These are phyloP conservation scores for Crithidia brevicula DNA, from an alignment of 208 protist genomes.

Conservation along the genomic window DNA sequence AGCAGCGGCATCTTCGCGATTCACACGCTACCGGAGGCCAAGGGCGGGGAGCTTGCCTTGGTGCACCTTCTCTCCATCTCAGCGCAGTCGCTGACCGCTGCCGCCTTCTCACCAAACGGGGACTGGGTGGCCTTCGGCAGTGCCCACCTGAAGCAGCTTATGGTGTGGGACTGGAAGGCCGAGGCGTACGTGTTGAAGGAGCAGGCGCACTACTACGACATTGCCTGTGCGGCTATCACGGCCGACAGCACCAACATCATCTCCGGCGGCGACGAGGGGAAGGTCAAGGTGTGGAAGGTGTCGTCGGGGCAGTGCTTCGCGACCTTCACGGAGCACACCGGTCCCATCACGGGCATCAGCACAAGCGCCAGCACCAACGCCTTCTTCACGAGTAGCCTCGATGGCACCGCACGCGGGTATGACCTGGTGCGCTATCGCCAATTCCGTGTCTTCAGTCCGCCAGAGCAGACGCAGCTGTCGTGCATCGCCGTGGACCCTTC, in stretches of 20 bases:
- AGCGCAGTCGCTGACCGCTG: conserved; percentile 86
- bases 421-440: conserved; percentile 92
- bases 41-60: conserved; percentile 50
- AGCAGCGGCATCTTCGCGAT: conserved; percentile 93
- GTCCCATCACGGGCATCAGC: conserved; percentile 82
- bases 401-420: conserved; percentile 92
- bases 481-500: conserved; percentile 94
- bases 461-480: conserved; percentile 84
- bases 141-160: conserved; percentile 88
- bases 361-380: conserved; percentile 85
- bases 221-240: conserved; percentile 88
- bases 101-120: conserved; percentile 80
- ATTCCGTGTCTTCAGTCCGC: conserved; percentile 89
- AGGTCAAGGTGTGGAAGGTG: conserved; percentile 95
- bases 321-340: conserved; percentile 93
- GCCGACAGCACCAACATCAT: conserved; percentile 88
- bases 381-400: conserved; percentile 91
- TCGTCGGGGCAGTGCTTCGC: conserved; percentile 91
- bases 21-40: conserved; percentile 53
- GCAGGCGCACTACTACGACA: conserved; percentile 94
- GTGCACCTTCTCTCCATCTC: conserved; percentile 94
- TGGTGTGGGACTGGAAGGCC: conserved; percentile 95
- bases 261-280: conserved; percentile 93
- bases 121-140: conserved; percentile 91
- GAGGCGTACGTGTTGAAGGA: conserved; percentile 94